A percentile compares a stretch with the other conserved stretches of the same genome.
These are phyloP conservation scores for Biscogniauxia marginata DNA, from an alignment of 2,329 filamentous ascomycete genomes.

Conservation along the genomic window DNA sequence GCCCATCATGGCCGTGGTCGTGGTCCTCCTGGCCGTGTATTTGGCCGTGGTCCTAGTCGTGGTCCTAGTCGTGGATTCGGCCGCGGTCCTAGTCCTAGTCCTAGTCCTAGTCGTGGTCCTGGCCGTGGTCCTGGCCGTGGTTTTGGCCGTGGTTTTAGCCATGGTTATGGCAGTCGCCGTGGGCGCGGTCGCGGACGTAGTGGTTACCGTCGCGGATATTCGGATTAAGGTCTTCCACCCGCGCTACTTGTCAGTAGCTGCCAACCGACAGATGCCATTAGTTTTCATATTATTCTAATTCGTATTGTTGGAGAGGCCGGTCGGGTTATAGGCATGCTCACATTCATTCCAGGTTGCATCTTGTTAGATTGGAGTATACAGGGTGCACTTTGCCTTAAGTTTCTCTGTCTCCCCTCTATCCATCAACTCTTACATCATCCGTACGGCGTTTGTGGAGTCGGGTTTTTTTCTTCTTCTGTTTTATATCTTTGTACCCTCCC, in stretches of 20 bases:
- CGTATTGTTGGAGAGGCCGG: neutral
- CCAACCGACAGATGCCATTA: neutral
- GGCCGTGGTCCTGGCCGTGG: no score
- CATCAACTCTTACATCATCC: neutral
- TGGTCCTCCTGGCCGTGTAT: no score
- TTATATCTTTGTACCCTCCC: neutral
- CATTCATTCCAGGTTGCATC: neutral
- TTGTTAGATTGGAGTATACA: neutral
- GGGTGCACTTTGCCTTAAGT: neutral
- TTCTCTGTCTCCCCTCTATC: neutral
- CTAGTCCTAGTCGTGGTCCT: no score
- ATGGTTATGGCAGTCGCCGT: no score
- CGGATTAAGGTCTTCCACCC: neutral
- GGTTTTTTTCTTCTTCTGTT: neutral
- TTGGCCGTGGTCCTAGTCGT: no score
- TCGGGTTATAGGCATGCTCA: neutral
- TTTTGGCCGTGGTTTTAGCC: no score
- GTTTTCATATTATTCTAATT: neutral
- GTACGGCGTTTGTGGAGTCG: neutral
- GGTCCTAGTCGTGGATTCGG: no score
- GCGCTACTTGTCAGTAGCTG: neutral
- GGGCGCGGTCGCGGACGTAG: no score
- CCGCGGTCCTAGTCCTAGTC: no score
- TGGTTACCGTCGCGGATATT: neutral
- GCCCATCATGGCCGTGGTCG: neutral